Base-by-base conservation (phyloP, 495 filamentous ascomycete genomes). In the Neurospora intermedia region DNA sequence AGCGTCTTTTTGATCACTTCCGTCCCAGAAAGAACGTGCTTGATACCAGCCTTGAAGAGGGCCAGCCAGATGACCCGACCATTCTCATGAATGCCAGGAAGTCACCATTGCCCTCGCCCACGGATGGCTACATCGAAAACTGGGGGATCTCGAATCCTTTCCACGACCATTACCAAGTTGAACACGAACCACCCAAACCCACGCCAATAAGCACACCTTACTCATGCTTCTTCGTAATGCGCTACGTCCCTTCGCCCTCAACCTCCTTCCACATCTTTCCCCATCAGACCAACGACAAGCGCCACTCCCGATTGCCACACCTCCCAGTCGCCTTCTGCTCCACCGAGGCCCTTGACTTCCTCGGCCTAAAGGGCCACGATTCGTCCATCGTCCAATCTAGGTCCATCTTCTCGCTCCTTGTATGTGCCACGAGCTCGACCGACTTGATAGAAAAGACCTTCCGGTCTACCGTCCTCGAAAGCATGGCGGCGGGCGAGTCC, bases 321-420 rank as follows among this genome's bases (percentile, higher is more conserved):
- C 73, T 77, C 59, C 73, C 77, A 13, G 54, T 82, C 7, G 66
- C 76, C 11, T 82, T 77, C 69, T 77, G 74, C 73, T 82, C 82
- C 1, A n/a, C 73, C 0, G 73, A 23, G n/a, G 80, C 78, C 2
- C 80, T 85, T 10, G 79, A 84, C 70, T 73, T 85, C 23, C 79
- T 88, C 38, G 82, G 82, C 43, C 83, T 87, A 20, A 77, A 78
- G 2, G 38, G 59, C 71, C 74, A 79, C 66, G 81, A 81, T 15
- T 75, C 69, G 69, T 76, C 79, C 43, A 73, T 78, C 2, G 78
- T 87, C 10, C 76, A 83, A 41, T 83, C 83, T 35, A 81, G 79
- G 41, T 85, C 89, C 74, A 79, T 88, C 69, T 89, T 88, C 77
- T 78, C 80, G 48, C 82, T 88, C 27, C 81, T 89, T 0, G 74